Percentiles rank a stretch among this genome's conserved stretches.
Conservation (phyloP, 805 yeast species). For the Yarrowia yakushimensis region DNA sequence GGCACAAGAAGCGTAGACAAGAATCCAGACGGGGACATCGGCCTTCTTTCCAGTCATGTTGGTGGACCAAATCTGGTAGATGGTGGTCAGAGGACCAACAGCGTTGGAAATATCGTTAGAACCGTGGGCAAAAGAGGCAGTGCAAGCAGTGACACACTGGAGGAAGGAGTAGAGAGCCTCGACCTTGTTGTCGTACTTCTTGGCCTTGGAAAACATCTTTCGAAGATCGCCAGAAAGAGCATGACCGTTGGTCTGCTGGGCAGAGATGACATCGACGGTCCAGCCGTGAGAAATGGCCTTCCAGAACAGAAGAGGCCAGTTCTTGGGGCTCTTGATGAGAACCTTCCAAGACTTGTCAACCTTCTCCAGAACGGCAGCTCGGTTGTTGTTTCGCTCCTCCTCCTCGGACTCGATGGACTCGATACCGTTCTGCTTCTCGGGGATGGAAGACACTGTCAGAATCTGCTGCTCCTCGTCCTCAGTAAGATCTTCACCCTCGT, state of each 20-base stretch:
- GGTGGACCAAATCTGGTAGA: constrained; percentile 58
- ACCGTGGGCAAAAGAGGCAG: constrained; percentile 81
- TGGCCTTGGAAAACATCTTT: constrained; percentile 54
- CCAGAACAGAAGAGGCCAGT: constrained; percentile 54
- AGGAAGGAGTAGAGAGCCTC: constrained; percentile 65
- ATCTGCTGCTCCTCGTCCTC: constrained; percentile 25
- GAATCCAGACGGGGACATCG: constrained; percentile 68
- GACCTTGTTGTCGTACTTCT: constrained; percentile 64
- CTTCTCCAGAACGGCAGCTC: constrained; percentile 17
- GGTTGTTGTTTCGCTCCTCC: constrained; percentile 37
- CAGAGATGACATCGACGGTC: constrained; percentile 56
- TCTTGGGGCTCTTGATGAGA: constrained; percentile 42
- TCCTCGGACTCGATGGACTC: constrained; percentile 27
- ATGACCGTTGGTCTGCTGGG: constrained; percentile 36
- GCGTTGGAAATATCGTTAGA: constrained; percentile 79
- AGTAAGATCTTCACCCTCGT: constrained; percentile 26
- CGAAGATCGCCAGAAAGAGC: constrained; percentile 47
- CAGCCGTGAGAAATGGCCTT: constrained; percentile 56
- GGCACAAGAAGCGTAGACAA: constrained; percentile 63
- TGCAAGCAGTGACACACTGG: constrained; percentile 70
- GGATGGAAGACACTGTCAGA: constrained; percentile 14
- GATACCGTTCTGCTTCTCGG: constrained; percentile 24
- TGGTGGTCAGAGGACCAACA: constrained; percentile 68
- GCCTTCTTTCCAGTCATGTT: constrained; percentile 47
- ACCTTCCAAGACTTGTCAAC: constrained; percentile 28